Evolutionary conservation across 805 yeast genomes (phyloP), one percentile per base, ranked within the genome.

Genomic region (Yarrowia yakushimensis): DNA sequence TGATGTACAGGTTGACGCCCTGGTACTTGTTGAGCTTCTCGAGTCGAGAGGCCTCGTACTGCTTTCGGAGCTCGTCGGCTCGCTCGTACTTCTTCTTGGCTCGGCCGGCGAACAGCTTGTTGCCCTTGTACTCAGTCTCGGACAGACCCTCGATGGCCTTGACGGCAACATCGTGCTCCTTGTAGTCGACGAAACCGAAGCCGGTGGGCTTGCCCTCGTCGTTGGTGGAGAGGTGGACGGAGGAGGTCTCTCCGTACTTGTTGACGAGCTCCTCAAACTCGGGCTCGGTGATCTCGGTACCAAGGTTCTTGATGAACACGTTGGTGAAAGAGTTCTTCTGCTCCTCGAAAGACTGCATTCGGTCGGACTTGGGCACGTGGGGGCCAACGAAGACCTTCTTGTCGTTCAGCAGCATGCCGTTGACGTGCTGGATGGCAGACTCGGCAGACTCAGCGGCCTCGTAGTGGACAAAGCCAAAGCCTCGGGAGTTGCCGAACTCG

Each of bases 1-100:
- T 94, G 77, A 94, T 82, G 79, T 91, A 94, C 76, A 94, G 83
- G 85, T 94, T 94, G 70, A 92, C 96, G 77, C 97, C 98, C 82
- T 92, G 97, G 84, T 88, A 91, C 81, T 93, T 92, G 74, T 87
- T 85, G 75, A 90, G 80, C 78, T 90, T 90, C 81, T 94, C 98
- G 76, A 88, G 82, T 77, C 96, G 86, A 70, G 88, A 86, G 70
- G 88, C 84, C 80, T 94, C 98, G 81, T 90, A 87, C 81, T 90
- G 96, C 80, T 87, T 87, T 82, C 88, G 90, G 78, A 94, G 88
- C 79, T 91, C 96, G 81, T 90, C 96, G 74, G 86, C 78, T 83
- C 99, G 92, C 85, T 94, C 99, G 78, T 88, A 83, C 85, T 91
- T 93, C 91, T 91, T 93, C 83, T 94, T 99, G 70, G 99, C 99